These are phyloP conservation scores for Exophiala viscosa DNA, from an alignment of 2,329 filamentous ascomycete species.

Conservation along the genomic window DNA sequence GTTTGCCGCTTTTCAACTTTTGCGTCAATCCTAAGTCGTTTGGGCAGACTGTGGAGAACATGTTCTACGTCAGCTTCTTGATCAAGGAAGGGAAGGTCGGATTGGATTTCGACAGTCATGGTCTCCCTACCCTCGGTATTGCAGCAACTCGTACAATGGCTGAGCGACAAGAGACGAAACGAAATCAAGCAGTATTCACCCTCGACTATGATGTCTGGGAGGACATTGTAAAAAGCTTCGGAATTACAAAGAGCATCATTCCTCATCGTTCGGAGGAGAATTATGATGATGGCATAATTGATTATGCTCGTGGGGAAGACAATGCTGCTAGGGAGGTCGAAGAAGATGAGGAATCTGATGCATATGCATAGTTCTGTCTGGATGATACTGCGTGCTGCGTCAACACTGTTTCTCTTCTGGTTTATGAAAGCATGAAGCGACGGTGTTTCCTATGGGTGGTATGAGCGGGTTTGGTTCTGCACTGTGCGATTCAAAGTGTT, in stretches of 20 bases:
- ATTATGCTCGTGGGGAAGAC: slow-evolving; percentile 11
- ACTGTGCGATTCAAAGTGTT: no score
- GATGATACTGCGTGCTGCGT: no score
- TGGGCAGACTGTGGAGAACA: slow-evolving; percentile 90
- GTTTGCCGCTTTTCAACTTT: slow-evolving; percentile 78
- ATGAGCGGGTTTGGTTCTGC: no score
- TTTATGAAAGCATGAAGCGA: no score
- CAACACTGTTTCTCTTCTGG: no score
- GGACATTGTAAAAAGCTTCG: slow-evolving; percentile 69
- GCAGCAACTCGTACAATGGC: slow-evolving; percentile 45
- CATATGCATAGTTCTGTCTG: slow-evolving; percentile 12
- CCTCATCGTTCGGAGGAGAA: slow-evolving; percentile 67
- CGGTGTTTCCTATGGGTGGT: no score
- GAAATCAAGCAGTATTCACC: slow-evolving; percentile 82
- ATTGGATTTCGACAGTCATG: slow-evolving; percentile 68
- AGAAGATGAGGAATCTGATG: slow-evolving; percentile 18
- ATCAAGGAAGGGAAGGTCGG: slow-evolving; percentile 79
- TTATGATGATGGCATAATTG: slow-evolving; percentile 44
- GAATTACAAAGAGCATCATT: slow-evolving; percentile 77
- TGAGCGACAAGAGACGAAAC: slow-evolving; percentile 44
- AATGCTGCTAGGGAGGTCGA: slow-evolving; percentile 4
- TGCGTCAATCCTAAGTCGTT: slow-evolving; percentile 88
- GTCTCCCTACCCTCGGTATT: slow-evolving; percentile 66
- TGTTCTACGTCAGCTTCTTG: slow-evolving; percentile 94
- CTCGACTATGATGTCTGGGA: slow-evolving; percentile 83